phyloP scores from a whole-genome alignment of 2,329 filamentous ascomycete species.

The Xylaria polymorpha region DNA sequence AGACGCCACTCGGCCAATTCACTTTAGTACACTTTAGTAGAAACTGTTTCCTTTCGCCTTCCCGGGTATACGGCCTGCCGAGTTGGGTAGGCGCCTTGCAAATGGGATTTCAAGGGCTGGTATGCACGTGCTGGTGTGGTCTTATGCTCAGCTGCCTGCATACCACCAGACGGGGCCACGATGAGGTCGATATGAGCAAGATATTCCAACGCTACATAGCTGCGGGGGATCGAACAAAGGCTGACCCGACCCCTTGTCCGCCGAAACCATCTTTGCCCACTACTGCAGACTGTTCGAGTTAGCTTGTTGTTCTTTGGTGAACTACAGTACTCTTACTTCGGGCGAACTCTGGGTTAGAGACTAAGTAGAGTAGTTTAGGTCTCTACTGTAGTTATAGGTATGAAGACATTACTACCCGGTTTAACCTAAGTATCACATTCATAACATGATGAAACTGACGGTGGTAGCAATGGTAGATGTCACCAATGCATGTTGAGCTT shows the following conservation, averaged over 20 bases:
- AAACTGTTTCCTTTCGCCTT: neutral
- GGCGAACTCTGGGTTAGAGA: neutral
- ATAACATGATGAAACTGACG: neutral
- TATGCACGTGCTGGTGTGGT: neutral
- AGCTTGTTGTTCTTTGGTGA: neutral
- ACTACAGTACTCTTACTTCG: neutral
- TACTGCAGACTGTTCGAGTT: neutral
- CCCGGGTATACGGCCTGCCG: neutral
- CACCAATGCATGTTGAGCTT: neutral
- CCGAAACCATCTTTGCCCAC: neutral
- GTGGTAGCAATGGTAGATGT: neutral
- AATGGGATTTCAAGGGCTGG: neutral
- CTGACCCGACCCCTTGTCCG: constrained; percentile 3
- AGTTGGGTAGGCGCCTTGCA: neutral
- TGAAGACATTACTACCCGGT: neutral
- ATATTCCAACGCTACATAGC: constrained; percentile 28
- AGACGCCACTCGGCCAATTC: neutral
- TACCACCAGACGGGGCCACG: neutral
- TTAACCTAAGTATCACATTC: no score
- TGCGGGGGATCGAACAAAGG: constrained; percentile 15
- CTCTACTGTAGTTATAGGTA: neutral
- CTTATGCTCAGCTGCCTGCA: neutral
- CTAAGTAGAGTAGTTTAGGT: neutral
- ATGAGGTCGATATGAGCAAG: constrained; percentile 37
- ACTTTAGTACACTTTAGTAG: neutral